phyloP scores from a whole-genome alignment of 1,284 basidiomycete species.

The Puccinia hordei region DNA sequence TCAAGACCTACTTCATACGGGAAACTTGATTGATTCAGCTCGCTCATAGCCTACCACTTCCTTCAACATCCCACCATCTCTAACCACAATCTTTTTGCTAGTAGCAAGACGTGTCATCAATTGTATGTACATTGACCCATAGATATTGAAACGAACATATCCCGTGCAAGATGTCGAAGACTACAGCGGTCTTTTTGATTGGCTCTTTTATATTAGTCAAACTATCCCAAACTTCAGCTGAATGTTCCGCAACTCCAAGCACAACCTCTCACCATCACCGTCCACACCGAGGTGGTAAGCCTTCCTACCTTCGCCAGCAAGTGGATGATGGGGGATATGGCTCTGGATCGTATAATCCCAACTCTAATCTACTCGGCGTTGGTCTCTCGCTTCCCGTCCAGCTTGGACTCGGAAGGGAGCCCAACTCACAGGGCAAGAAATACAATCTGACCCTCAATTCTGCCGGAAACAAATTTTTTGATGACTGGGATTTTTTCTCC shows the following conservation, averaged over 20 bases:
- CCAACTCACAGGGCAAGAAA: background rate
- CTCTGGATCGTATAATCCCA: conserved; percentile 11
- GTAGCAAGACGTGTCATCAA: no score
- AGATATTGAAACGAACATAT: background rate
- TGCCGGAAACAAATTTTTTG: conserved; percentile 45
- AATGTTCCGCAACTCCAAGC: background rate
- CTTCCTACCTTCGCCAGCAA: background rate
- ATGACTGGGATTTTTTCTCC: conserved; percentile 48
- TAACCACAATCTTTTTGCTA: background rate
- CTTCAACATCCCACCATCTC: background rate
- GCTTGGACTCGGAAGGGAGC: background rate
- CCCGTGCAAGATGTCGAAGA: conserved; percentile 1
- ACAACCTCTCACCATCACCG: background rate
- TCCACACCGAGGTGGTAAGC: background rate
- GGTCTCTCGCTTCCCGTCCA: background rate
- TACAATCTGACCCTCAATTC: conserved; percentile 31
- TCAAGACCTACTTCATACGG: background rate
- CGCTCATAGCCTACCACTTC: background rate
- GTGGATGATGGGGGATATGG: background rate
- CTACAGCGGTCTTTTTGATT: background rate
- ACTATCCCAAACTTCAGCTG: background rate
- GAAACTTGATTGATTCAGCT: background rate
- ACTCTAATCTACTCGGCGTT: background rate
- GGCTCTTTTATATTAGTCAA: background rate
- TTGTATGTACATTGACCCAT: background rate